Base-by-base conservation (phyloP, 441 rosid genomes). In the Gossypium davidsonii region DNA sequence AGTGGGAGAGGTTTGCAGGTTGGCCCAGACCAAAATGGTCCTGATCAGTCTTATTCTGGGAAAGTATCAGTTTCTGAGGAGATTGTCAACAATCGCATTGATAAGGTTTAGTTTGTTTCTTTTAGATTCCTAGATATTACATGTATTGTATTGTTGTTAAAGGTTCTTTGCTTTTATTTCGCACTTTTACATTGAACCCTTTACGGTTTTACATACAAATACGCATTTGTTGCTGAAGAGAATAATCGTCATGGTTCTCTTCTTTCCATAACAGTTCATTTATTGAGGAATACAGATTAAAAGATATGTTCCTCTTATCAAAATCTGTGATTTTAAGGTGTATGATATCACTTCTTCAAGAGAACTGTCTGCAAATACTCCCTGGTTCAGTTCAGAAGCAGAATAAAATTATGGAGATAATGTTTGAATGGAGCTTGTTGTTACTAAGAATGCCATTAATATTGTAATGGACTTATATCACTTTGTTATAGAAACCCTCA, bases 1-100 rank as follows among this genome's bases (percentile, higher is more conserved):
- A 86, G 95, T 80, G 99, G 93, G 76, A 86, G 85, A 82, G 97
- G 97, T 73, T 78, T 92, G 57, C 93, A 81, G 79, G 72, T 82
- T 12, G 81, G 83, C 75, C 75, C 89, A 73, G 91, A 88, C 70
- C 97, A 87, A 44, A 83, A 76, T 73, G 86, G 80, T 79, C 90
- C 86, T 65, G 89, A 83, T 60, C 91, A 88, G 79, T 84, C 88
- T 73, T 81, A 87, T 77, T 81, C 85, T 68, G 82, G 81, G 78
- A 87, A 85, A 77, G 70, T 81, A 69, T 77, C 86, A 72, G 81
- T 89, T 77, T 84, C 91, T 75, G 94, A 84, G 75, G 98, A 85
- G 67, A 75, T 70, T 17, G 58, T 79, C 75, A 74, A 68, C 73
- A 89, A 79, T 82, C 91, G 79, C 71, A 70, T 78, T 79, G 93